A percentile compares a stretch with the other conserved stretches of the same genome.
These are phyloP conservation scores for Solioccasus polychromus DNA, from an alignment of 768 basidiomycete genomes.

Conservation along the genomic window DNA sequence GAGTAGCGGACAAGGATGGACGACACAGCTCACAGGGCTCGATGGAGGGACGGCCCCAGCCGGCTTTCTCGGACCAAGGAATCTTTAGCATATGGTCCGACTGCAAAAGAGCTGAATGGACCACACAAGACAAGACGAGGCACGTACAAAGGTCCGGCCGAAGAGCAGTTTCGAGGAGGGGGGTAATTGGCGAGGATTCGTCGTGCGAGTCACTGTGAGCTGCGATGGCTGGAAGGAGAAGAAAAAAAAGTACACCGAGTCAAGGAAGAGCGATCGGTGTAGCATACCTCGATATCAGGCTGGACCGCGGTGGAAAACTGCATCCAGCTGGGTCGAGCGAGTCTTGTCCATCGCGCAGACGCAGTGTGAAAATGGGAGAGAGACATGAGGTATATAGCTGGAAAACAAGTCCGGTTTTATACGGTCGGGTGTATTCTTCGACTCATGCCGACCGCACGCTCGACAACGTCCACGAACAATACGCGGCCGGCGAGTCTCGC, in stretches of 20 bases:
- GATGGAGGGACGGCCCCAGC: conserved; percentile 85
- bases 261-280: background rate
- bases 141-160: conserved; percentile 77
- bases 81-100: conserved; percentile 86
- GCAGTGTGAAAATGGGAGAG: conserved; percentile 9
- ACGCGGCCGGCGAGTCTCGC: conserved; percentile 41
- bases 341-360: conserved; percentile 11
- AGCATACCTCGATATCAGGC: conserved; percentile 54
- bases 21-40: conserved; percentile 62
- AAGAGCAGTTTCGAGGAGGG: conserved; percentile 70
- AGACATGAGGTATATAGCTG: conserved; percentile 21
- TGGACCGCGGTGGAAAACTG: conserved; percentile 22
- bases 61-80: conserved; percentile 65
- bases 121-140: conserved; percentile 4
- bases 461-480: conserved; percentile 15
- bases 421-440: conserved; percentile 2
- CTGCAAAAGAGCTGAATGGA: conserved; percentile 32
- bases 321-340: background rate
- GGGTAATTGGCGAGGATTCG: conserved; percentile 59
- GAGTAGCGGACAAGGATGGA: background rate
- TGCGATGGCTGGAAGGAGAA: conserved; percentile 42
- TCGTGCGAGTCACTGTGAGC: conserved; percentile 47
- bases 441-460: background rate
- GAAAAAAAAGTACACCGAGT: background rate
- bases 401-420: conserved; percentile 22